These are phyloP conservation scores for Pseudocercospora musae DNA, from an alignment of 2,329 filamentous ascomycete genomes.

Conservation along the genomic window DNA sequence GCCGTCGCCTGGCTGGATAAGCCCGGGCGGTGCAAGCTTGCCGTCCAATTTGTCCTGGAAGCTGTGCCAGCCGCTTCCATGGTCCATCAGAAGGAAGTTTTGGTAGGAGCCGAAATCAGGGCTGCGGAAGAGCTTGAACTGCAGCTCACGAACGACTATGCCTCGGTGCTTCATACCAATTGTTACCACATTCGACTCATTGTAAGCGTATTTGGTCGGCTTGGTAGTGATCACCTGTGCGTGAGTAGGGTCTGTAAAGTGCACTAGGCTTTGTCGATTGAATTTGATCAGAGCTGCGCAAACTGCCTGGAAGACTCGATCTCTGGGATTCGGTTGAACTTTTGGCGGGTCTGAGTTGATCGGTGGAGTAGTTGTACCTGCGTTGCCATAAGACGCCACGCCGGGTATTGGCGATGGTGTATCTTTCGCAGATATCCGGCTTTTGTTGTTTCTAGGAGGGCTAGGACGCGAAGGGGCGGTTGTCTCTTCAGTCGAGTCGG, in stretches of 20 bases:
- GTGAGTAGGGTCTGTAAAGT: neutral
- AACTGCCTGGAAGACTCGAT: neutral
- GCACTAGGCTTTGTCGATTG: neutral
- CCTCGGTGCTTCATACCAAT: neutral
- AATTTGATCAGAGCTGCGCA: neutral
- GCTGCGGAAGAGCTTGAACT: neutral
- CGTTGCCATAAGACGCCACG: neutral
- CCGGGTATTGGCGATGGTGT: neutral
- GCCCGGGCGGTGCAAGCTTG: neutral
- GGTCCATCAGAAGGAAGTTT: neutral
- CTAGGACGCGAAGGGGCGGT: neutral
- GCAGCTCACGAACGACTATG: neutral
- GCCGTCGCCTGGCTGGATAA: neutral
- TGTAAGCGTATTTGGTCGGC: neutral
- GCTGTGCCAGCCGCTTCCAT: neutral
- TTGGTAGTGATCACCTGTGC: neutral
- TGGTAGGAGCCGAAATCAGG: neutral
- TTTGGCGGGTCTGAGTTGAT: neutral
- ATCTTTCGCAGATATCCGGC: neutral
- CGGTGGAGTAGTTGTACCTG: neutral
- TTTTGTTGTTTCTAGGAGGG: neutral
- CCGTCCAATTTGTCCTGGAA: neutral
- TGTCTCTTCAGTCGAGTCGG: neutral
- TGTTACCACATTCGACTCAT: neutral
- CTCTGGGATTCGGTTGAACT: neutral